These are phyloP conservation scores for Phytophthora sp. DNA, from an alignment of 352 stramenopile species.

Conservation along the genomic window DNA sequence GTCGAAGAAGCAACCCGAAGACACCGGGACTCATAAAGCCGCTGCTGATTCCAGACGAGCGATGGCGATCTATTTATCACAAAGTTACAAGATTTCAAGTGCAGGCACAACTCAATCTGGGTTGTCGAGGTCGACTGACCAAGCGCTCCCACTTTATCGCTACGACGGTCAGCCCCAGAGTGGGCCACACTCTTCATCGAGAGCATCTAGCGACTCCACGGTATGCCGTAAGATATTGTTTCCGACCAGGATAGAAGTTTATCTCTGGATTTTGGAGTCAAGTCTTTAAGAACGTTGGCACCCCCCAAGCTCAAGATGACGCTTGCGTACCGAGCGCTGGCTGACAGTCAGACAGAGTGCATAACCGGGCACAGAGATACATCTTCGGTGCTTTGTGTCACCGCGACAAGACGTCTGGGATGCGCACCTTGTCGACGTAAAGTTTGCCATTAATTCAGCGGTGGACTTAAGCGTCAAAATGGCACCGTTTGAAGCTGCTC, in stretches of 20 bases:
- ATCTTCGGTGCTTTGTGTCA: conserved; percentile 2
- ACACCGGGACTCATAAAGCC: conserved; percentile 6
- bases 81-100: too few relatives aligned
- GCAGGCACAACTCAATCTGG: too few relatives aligned
- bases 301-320: conserved; percentile 24
- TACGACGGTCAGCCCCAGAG: not conserved
- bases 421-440: too few relatives aligned
- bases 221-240: conserved; percentile 19
- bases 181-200: conserved; percentile 9
- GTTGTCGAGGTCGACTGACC: conserved; percentile 7
- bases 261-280: conserved; percentile 15
- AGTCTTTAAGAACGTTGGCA: conserved; percentile 5
- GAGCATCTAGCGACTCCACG: conserved; percentile 8
- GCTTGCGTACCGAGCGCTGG: conserved; percentile 12
- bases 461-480: too few relatives aligned
- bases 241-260: conserved; percentile 26
- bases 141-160: conserved; percentile 10
- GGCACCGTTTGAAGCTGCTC: conserved; percentile 8
- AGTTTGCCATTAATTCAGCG: too few relatives aligned
- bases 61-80: conserved; percentile 16
- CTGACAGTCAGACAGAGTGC: conserved; percentile 18
- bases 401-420: conserved; percentile 28
- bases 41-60: conserved; percentile 2
- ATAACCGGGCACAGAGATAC: conserved; percentile 27
- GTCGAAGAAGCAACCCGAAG: conserved; percentile 14